These are phyloP conservation scores for Mucor ambiguus DNA, from an alignment of 371 early-diverging fungal species.

Conservation along the genomic window DNA sequence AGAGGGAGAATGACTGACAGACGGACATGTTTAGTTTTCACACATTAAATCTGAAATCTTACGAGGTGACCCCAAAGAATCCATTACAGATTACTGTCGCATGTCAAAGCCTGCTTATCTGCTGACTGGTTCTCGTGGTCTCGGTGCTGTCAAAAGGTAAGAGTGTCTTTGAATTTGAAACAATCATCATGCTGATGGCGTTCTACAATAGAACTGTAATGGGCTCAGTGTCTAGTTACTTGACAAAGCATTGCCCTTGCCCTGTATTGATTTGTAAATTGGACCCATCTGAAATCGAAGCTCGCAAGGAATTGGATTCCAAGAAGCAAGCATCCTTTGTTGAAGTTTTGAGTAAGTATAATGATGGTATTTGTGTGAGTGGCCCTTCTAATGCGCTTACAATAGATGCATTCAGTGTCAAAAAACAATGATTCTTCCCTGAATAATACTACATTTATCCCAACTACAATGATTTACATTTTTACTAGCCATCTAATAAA, in stretches of 20 bases:
- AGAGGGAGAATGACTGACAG: not conserved
- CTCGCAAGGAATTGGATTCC: slow-evolving; percentile 21
- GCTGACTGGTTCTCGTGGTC: slow-evolving; percentile 35
- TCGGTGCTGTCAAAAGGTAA: slow-evolving; percentile 35
- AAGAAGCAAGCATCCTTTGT: slow-evolving; percentile 19
- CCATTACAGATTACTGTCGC: slow-evolving; percentile 37
- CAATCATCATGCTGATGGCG: not conserved
- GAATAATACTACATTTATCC: not conserved
- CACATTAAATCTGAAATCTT: slow-evolving; percentile 35
- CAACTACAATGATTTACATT: not conserved
- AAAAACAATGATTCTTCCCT: not conserved
- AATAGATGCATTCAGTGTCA: not conserved
- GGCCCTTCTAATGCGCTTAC: not conserved
- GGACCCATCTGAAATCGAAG: slow-evolving; percentile 33
- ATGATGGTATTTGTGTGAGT: not conserved
- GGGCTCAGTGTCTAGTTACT: slow-evolving; percentile 40
- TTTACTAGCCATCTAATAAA: not conserved
- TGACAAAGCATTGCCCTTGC: slow-evolving; percentile 38
- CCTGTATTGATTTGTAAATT: slow-evolving; percentile 40
- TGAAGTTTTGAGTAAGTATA: slow-evolving; percentile 23
- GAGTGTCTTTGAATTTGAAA: not conserved
- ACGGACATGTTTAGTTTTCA: slow-evolving; percentile 25
- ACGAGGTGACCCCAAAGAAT: slow-evolving; percentile 39
- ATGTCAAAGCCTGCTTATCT: slow-evolving; percentile 30
- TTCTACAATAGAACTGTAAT: slow-evolving; percentile 22